Percentiles rank a stretch among this genome's conserved stretches.
Evolutionary conservation across 176 grass and related monocot genomes (phyloP).

Genomic region (Triticum turgidum): DNA sequence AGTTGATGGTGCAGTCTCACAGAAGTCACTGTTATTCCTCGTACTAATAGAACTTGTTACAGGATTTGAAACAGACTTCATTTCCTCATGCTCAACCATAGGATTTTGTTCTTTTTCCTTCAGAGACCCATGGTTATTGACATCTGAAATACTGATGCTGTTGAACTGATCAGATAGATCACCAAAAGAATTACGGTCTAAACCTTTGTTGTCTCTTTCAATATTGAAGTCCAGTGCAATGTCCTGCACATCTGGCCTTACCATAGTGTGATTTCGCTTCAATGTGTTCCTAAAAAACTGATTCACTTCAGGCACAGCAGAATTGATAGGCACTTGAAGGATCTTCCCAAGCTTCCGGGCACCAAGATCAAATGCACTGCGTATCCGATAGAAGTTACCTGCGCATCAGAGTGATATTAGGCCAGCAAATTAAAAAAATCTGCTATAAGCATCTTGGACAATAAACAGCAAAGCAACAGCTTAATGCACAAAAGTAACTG

Average conservation of each 20-base stretch:
- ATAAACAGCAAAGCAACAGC: slow-evolving; percentile 16
- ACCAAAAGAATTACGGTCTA: slow-evolving; percentile 27
- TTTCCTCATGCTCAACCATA: slow-evolving; percentile 27
- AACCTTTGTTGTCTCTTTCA: slow-evolving; percentile 26
- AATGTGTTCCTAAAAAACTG: slow-evolving; percentile 78
- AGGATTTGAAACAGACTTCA: slow-evolving; percentile 36
- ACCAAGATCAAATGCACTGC: slow-evolving; percentile 87
- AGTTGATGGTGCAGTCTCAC: slow-evolving; percentile 29
- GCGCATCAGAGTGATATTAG: background rate
- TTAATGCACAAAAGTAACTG: slow-evolving; percentile 4
- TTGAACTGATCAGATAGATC: slow-evolving; percentile 45
- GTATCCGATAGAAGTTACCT: slow-evolving; percentile 91
- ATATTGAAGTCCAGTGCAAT: slow-evolving; percentile 32
- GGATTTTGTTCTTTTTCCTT: slow-evolving; percentile 36
- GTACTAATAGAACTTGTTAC: slow-evolving; percentile 25
- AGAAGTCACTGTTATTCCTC: slow-evolving; percentile 28
- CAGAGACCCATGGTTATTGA: slow-evolving; percentile 23
- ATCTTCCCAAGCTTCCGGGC: slow-evolving; percentile 82
- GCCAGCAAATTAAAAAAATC: background rate
- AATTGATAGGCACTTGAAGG: slow-evolving; percentile 52
- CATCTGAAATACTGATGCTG: slow-evolving; percentile 53
- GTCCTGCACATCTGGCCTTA: slow-evolving; percentile 58
- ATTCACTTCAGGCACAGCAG: slow-evolving; percentile 58
- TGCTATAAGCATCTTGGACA: slow-evolving; percentile 2
- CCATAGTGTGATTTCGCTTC: slow-evolving; percentile 56